These are phyloP conservation scores for Sporothrix brasiliensis DNA, from an alignment of 2,329 filamentous ascomycete genomes.

Conservation along the genomic window DNA sequence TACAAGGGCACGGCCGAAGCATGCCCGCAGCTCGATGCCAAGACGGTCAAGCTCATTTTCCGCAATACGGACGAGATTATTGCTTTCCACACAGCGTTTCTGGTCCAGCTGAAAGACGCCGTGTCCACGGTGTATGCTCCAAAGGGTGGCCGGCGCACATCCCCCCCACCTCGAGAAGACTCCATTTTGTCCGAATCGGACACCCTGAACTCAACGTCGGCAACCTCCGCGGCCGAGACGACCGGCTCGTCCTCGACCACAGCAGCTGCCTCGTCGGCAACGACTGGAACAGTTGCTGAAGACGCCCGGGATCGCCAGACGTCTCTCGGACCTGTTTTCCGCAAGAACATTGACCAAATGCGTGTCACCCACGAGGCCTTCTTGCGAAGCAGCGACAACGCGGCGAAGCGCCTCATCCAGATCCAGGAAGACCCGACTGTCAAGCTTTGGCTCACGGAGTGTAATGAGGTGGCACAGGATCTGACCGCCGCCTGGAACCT, in stretches of 20 bases:
- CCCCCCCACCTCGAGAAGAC: constrained; percentile 40
- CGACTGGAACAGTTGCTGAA: constrained; percentile 48
- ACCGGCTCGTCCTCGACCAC: constrained; percentile 41
- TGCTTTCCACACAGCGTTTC: constrained; percentile 78
- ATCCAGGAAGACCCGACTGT: constrained; percentile 66
- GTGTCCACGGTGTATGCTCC: constrained; percentile 78
- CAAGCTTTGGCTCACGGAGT: constrained; percentile 89
- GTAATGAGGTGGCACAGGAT: constrained; percentile 87
- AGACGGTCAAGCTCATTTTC: constrained; percentile 88
- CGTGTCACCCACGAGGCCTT: constrained; percentile 64
- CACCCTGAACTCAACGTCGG: constrained; percentile 46
- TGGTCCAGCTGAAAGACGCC: constrained; percentile 77
- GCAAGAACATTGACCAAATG: constrained; percentile 62
- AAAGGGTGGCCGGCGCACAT: constrained; percentile 45
- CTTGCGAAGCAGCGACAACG: constrained; percentile 64
- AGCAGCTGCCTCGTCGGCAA: constrained; percentile 28
- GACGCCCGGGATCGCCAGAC: constrained; percentile 59
- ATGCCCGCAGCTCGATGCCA: constrained; percentile 74
- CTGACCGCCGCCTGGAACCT: constrained; percentile 93
- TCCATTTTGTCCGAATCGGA: constrained; percentile 41
- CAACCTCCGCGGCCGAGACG: constrained; percentile 40
- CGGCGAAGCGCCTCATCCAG: constrained; percentile 62
- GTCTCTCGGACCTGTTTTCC: constrained; percentile 57
- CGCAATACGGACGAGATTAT: constrained; percentile 91
- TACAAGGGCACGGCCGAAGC: constrained; percentile 91